Evolutionary conservation across 768 basidiomycete genomes (phyloP).

Genomic region (Suillus subaureus): DNA sequence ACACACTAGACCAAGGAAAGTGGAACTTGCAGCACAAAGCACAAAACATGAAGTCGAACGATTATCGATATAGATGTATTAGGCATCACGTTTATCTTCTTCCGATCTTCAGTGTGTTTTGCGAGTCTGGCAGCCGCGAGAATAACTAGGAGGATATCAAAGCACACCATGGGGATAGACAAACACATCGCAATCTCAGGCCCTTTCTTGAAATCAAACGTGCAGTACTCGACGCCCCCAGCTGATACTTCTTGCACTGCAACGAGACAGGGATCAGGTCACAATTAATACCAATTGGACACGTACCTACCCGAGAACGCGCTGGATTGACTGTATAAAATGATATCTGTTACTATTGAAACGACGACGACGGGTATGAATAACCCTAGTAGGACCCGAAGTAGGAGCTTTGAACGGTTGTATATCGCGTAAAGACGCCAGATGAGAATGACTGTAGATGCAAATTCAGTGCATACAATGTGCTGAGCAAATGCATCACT

Average conservation of each 20-base stretch:
- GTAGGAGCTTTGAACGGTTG: neutral
- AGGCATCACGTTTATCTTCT: neutral
- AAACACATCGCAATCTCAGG: neutral
- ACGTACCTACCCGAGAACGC: neutral
- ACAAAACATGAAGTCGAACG: neutral
- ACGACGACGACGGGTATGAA: neutral
- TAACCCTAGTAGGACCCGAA: neutral
- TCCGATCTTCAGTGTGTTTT: slow-evolving; percentile 3
- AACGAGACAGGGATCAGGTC: neutral
- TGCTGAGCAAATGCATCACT: neutral
- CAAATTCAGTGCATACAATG: neutral
- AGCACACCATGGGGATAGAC: neutral
- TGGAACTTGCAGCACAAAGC: neutral
- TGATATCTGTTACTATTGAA: neutral
- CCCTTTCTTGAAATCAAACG: neutral
- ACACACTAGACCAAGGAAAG: neutral
- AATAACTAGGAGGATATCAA: neutral
- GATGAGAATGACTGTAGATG: neutral
- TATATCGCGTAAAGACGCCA: slow-evolving; percentile 3
- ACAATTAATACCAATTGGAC: neutral
- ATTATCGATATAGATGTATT: neutral
- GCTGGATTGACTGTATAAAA: neutral
- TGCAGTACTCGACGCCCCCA: neutral
- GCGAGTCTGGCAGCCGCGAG: neutral
- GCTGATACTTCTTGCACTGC: neutral